Percentiles rank a stretch among this genome's conserved stretches.
Conservation (phyloP, 2,329 filamentous ascomycete species). For the Penicillium paneum region DNA sequence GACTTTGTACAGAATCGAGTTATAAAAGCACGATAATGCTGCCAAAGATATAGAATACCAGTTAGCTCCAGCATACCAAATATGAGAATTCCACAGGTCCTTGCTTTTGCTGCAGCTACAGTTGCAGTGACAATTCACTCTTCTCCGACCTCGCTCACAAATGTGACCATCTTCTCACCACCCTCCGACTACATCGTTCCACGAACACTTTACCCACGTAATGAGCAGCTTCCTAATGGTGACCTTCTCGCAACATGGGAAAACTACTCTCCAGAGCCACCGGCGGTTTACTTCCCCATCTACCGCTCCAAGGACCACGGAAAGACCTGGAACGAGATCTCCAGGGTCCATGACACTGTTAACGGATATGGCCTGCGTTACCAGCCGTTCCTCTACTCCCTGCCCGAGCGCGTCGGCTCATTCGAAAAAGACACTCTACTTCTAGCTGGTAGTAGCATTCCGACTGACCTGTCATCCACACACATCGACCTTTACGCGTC, state of each 20-base stretch:
- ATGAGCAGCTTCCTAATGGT: conserved; percentile 44
- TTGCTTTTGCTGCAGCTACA: conserved; percentile 11
- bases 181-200: conserved; percentile 47
- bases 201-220: conserved; percentile 53
- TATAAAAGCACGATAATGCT: conserved; percentile 6
- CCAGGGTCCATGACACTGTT: conserved; percentile 60
- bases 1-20: neutral
- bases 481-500: conserved; percentile 69
- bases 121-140: conserved; percentile 9
- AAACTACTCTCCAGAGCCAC: conserved; percentile 55
- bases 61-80: neutral
- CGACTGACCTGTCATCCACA: conserved; percentile 56
- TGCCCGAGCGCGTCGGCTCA: conserved; percentile 56
- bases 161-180: conserved; percentile 43
- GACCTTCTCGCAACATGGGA: conserved; percentile 55
- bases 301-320: conserved; percentile 53
- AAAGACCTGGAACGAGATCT: conserved; percentile 61
- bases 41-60: neutral
- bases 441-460: conserved; percentile 56
- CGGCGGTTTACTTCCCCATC: conserved; percentile 53
- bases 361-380: conserved; percentile 66
- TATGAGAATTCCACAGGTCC: conserved; percentile 17
- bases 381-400: conserved; percentile 65
- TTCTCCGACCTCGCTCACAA: conserved; percentile 27
- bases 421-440: conserved; percentile 63